Evolutionary conservation across 495 filamentous ascomycete species (phyloP), one percentile per base, ranked within the genome.

Genomic region (Arthonia radiata): DNA sequence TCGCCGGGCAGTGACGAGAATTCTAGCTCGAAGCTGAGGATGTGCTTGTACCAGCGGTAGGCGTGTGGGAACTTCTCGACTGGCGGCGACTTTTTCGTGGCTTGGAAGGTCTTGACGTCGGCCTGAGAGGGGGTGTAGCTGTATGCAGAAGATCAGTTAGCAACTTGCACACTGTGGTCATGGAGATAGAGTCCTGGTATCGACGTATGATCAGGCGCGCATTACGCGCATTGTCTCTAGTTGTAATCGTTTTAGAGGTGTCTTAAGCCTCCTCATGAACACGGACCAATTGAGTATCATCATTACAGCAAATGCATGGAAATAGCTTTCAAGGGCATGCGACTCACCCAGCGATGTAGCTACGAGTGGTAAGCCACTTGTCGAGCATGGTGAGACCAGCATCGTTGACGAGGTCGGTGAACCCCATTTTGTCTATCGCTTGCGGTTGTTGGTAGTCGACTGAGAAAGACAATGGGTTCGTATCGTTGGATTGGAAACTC

Each of bases 231-330:
- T 61, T 66, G 60, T 64, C 53, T 41, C n/a, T n/a, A n/a, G 48
- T 56, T 66, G 60, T 82, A 80, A 62, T 83, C 82, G 69, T 66
- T 47, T n/a, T 61, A 57, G 64, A 73, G 75, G 70, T 72, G 74
- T 89, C 80, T 91, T 91, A 80, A 79, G 61, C 70, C 81, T 71
- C 72, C 74, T 92, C 76, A 69, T 80, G 63, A 91, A 91, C 81
- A 92, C 81, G 81, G 82, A 91, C 82, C 78, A 89, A 79, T 70
- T 47, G 65, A 41, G 64, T 67, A 61, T 86, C 79, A 89, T 90
- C 79, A 86, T 64, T 43, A 48, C 8, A 28, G 30, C 21, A 30
- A 22, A 29, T 22, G 13, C 13, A 30, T 33, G 32, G 13, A 25
- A 21, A 31, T 36, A 15, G 29, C 28, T 32, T 29, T 34, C 28